Percentiles rank a stretch among this genome's conserved stretches.
Evolutionary conservation across 2,329 filamentous ascomycete species (phyloP).

Genomic region (Clonostachys chloroleuca): DNA sequence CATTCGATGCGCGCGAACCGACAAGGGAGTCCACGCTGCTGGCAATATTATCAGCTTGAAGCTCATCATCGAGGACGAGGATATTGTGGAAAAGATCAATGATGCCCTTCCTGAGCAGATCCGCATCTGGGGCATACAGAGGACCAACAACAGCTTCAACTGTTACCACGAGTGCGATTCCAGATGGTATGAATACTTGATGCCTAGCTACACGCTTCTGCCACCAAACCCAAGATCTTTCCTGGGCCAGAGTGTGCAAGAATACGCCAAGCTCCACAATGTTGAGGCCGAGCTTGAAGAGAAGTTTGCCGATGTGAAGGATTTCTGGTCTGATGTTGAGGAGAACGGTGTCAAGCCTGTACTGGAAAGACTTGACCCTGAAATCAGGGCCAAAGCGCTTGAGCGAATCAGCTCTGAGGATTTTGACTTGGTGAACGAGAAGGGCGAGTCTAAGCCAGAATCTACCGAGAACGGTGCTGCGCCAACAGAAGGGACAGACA

Average conservation of each 20-base stretch:
- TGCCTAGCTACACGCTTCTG: conserved; percentile 88
- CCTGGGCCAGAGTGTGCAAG: conserved; percentile 77
- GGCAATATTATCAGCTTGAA: conserved; percentile 95
- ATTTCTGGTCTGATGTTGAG: conserved; percentile 81
- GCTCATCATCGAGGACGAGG: conserved; percentile 86
- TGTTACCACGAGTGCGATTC: conserved; percentile 95
- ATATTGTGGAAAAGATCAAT: conserved; percentile 91
- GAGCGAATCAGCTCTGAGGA: conserved; percentile 48
- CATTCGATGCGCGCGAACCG: conserved; percentile 88
- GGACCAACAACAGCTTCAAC: conserved; percentile 87
- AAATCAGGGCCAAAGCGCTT: conserved; percentile 58
- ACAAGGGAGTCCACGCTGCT: conserved; percentile 95
- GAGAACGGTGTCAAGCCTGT: conserved; percentile 75
- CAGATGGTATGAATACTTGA: conserved; percentile 93
- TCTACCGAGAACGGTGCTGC: conserved; percentile 8
- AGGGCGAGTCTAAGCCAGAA: conserved; percentile 7
- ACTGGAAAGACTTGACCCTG: conserved; percentile 56
- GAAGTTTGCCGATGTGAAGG: conserved; percentile 71
- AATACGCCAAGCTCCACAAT: conserved; percentile 69
- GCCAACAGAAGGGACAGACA: conserved; percentile 11
- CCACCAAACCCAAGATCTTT: conserved; percentile 88
- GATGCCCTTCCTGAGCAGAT: conserved; percentile 81
- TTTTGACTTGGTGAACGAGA: conserved; percentile 11
- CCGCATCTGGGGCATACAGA: conserved; percentile 87
- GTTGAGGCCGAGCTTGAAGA: conserved; percentile 64